Conservation (phyloP, 768 basidiomycete genomes). For the Chlorophyllum brunneum region DNA sequence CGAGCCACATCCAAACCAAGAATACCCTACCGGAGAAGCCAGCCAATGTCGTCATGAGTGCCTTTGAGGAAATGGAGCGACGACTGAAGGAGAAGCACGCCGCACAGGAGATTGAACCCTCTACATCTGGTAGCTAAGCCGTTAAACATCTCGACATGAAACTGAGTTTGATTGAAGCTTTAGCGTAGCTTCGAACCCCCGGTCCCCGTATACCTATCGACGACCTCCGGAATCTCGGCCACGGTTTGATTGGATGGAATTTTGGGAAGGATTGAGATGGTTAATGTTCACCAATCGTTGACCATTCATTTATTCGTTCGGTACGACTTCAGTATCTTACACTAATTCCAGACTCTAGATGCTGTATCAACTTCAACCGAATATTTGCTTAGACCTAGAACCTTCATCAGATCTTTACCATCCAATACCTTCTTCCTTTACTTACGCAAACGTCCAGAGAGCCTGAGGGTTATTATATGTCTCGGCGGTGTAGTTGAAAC, state of each 20-base stretch:
- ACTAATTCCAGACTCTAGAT: too few relatives aligned
- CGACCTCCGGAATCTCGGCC: constrained; percentile 16
- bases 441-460: constrained; percentile 55
- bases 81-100: constrained; percentile 45
- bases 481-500: constrained; percentile 56
- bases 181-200: constrained; percentile 6
- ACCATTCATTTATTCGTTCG: constrained; percentile 24
- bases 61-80: constrained; percentile 73
- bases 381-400: constrained; percentile 4
- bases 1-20: constrained; percentile 38
- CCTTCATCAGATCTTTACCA: not conserved
- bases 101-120: constrained; percentile 22
- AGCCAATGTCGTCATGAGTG: constrained; percentile 44
- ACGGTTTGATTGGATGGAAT: constrained; percentile 15
- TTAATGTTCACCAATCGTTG: constrained; percentile 44
- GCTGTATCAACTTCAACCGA: too few relatives aligned
- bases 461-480: constrained; percentile 65
- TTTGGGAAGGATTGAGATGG: constrained; percentile 49
- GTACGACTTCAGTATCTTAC: constrained; percentile 36
- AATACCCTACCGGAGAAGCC: constrained; percentile 15
- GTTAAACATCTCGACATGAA: constrained; percentile 4
- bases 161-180: not conserved
- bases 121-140: constrained; percentile 11
- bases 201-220: constrained; percentile 5
- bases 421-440: constrained; percentile 1